Conservation (phyloP, 1,284 basidiomycete species). For the Ceratobasidium sp. region DNA sequence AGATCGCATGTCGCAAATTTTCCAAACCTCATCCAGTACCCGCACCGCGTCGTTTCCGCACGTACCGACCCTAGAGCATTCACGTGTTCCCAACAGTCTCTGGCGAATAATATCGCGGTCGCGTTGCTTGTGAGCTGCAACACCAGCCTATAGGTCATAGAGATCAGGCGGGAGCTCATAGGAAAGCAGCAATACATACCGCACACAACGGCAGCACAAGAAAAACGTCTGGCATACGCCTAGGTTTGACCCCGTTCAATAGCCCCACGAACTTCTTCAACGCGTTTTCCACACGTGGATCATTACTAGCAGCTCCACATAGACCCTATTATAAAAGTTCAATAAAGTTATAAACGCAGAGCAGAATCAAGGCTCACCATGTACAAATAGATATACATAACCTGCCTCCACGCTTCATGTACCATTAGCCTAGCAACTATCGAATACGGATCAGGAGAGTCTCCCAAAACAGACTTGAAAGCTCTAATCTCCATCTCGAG, state of each 20-base stretch:
- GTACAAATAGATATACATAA: too few relatives aligned
- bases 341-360: too few relatives aligned
- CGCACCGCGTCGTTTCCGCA: neutral
- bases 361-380: too few relatives aligned
- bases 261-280: neutral
- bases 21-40: neutral
- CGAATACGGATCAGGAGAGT: too few relatives aligned
- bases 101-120: neutral
- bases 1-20: neutral
- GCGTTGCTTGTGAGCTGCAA: neutral
- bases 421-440: too few relatives aligned
- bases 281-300: neutral
- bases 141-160: slow-evolving; percentile 23
- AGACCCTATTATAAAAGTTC: too few relatives aligned
- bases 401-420: too few relatives aligned
- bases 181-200: too few relatives aligned
- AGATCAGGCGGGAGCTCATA: too few relatives aligned
- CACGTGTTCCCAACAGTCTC: neutral
- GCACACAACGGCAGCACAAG: neutral
- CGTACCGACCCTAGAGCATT: neutral
- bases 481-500: neutral
- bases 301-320: too few relatives aligned
- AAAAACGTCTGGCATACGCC: neutral
- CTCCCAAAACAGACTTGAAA: neutral
- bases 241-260: neutral